Base-by-base conservation (phyloP, 169 alveolate species). In the Plasmodium gallinaceum region DNA sequence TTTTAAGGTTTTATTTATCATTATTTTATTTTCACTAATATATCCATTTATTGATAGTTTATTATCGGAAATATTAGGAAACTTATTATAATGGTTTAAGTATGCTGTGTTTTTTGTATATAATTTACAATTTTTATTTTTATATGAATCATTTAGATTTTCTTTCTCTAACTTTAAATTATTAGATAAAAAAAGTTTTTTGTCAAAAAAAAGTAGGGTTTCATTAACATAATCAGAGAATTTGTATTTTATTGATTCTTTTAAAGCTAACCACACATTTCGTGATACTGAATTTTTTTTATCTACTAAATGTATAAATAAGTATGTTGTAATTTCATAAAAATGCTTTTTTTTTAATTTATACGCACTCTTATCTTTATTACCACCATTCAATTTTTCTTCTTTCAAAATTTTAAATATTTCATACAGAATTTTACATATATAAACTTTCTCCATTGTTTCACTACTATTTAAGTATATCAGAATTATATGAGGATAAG, bases 181-280 rank as follows among this genome's bases (percentile, higher is more conserved):
- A 20, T 43, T 58, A 1, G 83, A 61, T 32, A 32, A 32, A 72
- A 52, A 86, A 18, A 86, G 10, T 52, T 69, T 69, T 16, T 74
- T 42, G 16, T 86, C 73, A 69, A 86, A 86, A 86, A 24, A 86
- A 22, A 12, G n/a, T 54, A 86, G 70, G 18, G 69, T 57, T 10
- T 32, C 68, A 42, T 86, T 86, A 12, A 70, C 92, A 8, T 58
- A 45, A 37, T 86, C 71, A 22, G 86, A 70, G 43, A 86, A 86
- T 64, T 86, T 86, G 60, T 24, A 86, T 46, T 57, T 70, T 10
- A 86, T 62, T 54, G 71, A 52, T 43, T 86, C 88, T 42, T 86
- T 86, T 73, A 86, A 48, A 48, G 92, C 88, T 14, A 24, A 0
- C 92, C 92, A 86, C 20, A 86, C 87, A 16, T 71, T 58, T 48